Evolutionary conservation across 441 rosid species (phyloP), one percentile per base, ranked within the genome.

Genomic region (Flueggea neowawraea): DNA sequence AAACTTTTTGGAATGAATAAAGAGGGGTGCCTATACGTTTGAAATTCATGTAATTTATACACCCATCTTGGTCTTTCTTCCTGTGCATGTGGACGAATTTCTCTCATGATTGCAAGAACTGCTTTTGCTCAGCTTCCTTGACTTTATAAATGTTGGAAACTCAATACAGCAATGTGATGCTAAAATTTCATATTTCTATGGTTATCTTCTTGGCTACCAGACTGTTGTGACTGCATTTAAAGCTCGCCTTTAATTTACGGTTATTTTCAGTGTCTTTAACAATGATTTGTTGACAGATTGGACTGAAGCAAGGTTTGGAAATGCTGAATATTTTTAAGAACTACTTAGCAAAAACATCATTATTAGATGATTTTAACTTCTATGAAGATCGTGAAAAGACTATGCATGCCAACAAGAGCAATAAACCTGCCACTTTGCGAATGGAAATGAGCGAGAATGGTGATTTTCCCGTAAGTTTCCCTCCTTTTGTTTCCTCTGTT

Each of bases 301-400:
- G 75, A 60, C 61, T 91, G 52, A 82, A 82, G 74, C 91, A 89
- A 63, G 97, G 97, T 8, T 76, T 89, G 67, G 82, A 94, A 81
- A 65, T 94, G 72, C 60, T 89, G 49, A 94, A 86, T 59, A 87
- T 94, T 53, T 94, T 94, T 77, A 87, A 91, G 84, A 86, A 73
- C 47, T 82, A 89, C 64, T 63, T 81, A 9, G 69, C 81, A 66
- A 89, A 80, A 67, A 75, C 94, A 6, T 91, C 95, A 60, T 83
- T 94, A 65, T 57, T 89, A 71, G 96, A 94, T 72, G 99, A 94
- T 74, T 89, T 91, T 58, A 81, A 75, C 57, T 94, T 94, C 75
- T 94, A 94, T 6, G 99, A 91, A 70, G 74, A 56, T 17, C 80
- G 97, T 10, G 93, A 94, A 74, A 94, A 82, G 82, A 67, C 84